A percentile compares a stretch with the other conserved stretches of the same genome.
These are phyloP conservation scores for Berberis thunbergii DNA, from an alignment of 164 flowering plant species.

Conservation along the genomic window DNA sequence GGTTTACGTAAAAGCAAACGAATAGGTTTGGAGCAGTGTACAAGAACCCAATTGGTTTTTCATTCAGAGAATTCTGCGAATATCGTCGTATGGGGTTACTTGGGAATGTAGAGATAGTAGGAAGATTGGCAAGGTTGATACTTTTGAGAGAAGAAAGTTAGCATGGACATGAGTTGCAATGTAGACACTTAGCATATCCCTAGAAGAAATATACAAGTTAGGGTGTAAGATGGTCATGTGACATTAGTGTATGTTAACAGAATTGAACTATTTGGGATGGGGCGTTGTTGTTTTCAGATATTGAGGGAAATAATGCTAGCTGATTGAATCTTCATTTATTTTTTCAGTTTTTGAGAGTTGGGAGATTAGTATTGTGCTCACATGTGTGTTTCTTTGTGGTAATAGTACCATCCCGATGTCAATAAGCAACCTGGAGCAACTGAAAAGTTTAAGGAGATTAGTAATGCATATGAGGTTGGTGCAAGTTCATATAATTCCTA, in stretches of 20 bases:
- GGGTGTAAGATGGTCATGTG: too few relatives aligned
- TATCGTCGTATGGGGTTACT: too few relatives aligned
- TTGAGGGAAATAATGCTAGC: neutral
- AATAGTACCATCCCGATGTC: slow-evolving; percentile 93
- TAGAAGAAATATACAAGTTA: too few relatives aligned
- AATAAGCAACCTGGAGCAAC: slow-evolving; percentile 97
- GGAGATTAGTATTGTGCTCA: neutral
- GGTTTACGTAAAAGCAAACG: neutral
- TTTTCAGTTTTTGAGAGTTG: neutral
- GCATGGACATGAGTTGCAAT: too few relatives aligned
- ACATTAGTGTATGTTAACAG: too few relatives aligned
- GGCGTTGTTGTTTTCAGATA: neutral
- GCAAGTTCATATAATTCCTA: neutral
- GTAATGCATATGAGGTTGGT: slow-evolving; percentile 89
- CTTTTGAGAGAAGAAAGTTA: too few relatives aligned
- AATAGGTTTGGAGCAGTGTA: too few relatives aligned
- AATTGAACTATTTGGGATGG: neutral
- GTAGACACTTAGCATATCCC: too few relatives aligned
- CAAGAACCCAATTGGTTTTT: too few relatives aligned
- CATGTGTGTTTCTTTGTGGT: slow-evolving; percentile 4
- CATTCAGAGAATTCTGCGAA: too few relatives aligned
- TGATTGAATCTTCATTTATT: neutral
- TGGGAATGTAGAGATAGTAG: too few relatives aligned
- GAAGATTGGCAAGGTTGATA: too few relatives aligned
- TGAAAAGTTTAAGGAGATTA: slow-evolving; percentile 94